Percentiles rank a stretch among this genome's conserved stretches.
Conservation (phyloP, 2,329 filamentous ascomycete species). For the Penicillium verrucosum region DNA sequence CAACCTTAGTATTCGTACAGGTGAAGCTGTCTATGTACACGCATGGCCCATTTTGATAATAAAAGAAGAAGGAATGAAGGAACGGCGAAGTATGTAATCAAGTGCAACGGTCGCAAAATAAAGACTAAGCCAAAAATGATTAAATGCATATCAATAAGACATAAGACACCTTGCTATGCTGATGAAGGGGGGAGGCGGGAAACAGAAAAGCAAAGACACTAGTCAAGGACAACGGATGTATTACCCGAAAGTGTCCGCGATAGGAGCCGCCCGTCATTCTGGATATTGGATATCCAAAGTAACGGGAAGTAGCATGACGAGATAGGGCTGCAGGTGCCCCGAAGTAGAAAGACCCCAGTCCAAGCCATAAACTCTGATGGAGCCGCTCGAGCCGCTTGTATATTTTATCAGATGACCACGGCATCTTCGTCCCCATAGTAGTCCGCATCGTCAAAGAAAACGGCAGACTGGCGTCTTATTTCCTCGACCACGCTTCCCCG, state of each 20-base stretch:
- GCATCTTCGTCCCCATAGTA: constrained; percentile 31
- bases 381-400: constrained; percentile 15
- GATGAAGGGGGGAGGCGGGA: neutral
- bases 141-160: neutral
- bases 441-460: constrained; percentile 46
- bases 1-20: neutral
- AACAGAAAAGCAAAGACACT: neutral
- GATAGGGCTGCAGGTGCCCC: constrained; percentile 16
- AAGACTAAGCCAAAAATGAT: neutral
- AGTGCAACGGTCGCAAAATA: neutral
- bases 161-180: constrained; percentile 10
- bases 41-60: neutral
- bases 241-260: constrained; percentile 1
- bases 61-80: neutral
- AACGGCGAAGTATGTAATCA: neutral
- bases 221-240: neutral
- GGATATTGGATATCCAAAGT: constrained; percentile 6
- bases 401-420: constrained; percentile 17
- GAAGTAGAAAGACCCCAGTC: constrained; percentile 11
- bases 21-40: neutral
- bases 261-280: constrained; percentile 20
- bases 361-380: constrained; percentile 10
- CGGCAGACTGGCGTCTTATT: constrained; percentile 45
- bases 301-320: constrained; percentile 12
- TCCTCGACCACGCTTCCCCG: constrained; percentile 42